These are phyloP conservation scores for Salix viminalis DNA, from an alignment of 345 rosid species.

Conservation along the genomic window DNA sequence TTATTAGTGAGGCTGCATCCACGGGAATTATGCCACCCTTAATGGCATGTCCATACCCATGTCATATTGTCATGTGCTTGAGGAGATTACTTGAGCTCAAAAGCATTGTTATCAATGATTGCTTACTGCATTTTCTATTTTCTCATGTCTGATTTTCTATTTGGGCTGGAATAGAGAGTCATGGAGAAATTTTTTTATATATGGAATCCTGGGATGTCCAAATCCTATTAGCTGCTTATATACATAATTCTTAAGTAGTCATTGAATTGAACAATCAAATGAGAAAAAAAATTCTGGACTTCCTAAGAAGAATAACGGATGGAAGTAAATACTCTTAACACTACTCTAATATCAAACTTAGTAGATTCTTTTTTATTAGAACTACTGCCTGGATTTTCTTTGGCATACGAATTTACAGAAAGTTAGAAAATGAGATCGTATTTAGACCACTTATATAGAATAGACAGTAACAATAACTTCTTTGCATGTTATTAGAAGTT, in stretches of 20 bases:
- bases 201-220: neutral
- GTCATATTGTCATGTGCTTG: neutral
- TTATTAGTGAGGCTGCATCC: neutral
- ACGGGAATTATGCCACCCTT: neutral
- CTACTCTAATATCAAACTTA: neutral
- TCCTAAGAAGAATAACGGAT: neutral
- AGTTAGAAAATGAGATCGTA: neutral
- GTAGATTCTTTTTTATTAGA: neutral
- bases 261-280: neutral
- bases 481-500: slow-evolving; percentile 52
- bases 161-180: neutral
- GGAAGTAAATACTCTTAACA: neutral
- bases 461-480: neutral
- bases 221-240: neutral
- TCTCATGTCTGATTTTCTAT: neutral
- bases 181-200: neutral
- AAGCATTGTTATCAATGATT: neutral
- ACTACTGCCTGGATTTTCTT: neutral
- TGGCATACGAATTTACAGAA: neutral
- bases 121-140: neutral
- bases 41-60: neutral
- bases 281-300: neutral
- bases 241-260: neutral
- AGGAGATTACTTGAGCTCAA: neutral
- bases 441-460: neutral